A percentile compares a stretch with the other conserved stretches of the same genome.
These are phyloP conservation scores for Panaeolus papilionaceus DNA, from an alignment of 768 basidiomycete species.

Conservation along the genomic window DNA sequence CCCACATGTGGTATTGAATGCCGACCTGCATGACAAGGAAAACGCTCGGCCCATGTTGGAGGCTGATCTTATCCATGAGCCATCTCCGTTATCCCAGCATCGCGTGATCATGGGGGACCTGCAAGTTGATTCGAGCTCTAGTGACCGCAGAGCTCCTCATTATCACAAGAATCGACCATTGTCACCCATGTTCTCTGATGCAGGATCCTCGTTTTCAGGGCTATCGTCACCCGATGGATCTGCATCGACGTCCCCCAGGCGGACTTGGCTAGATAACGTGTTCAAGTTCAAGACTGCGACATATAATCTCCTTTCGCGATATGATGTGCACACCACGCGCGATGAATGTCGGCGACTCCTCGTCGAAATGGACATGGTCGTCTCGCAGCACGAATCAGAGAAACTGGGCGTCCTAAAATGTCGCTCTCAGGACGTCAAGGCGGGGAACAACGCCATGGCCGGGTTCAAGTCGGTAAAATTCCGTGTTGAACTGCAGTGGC, in stretches of 20 bases:
- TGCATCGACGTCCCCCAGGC: slow-evolving; percentile 51
- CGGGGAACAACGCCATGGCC: slow-evolving; percentile 57
- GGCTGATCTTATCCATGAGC: slow-evolving; percentile 27
- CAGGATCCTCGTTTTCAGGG: slow-evolving; percentile 41
- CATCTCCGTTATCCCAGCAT: slow-evolving; percentile 28
- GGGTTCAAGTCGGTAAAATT: slow-evolving; percentile 79
- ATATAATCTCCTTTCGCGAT: slow-evolving; percentile 61
- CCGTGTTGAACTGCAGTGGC: slow-evolving; percentile 72
- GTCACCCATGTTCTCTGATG: slow-evolving; percentile 55
- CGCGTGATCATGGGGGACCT: slow-evolving; percentile 21
- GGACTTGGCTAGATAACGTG: slow-evolving; percentile 86
- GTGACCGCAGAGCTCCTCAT: slow-evolving; percentile 40
- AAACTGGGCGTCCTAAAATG: slow-evolving; percentile 78
- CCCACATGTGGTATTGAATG: neutral
- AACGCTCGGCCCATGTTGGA: slow-evolving; percentile 42
- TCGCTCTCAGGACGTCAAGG: slow-evolving; percentile 68
- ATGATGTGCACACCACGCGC: slow-evolving; percentile 67
- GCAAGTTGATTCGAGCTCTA: slow-evolving; percentile 43
- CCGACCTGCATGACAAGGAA: slow-evolving; percentile 61
- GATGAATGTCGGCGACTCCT: slow-evolving; percentile 78
- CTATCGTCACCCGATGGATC: slow-evolving; percentile 44
- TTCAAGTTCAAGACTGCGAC: slow-evolving; percentile 83
- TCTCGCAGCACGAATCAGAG: slow-evolving; percentile 68
- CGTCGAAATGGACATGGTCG: slow-evolving; percentile 71
- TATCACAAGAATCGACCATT: slow-evolving; percentile 27